These are phyloP conservation scores for Hirschfeldia incana DNA, from an alignment of 345 rosid species.

Conservation along the genomic window DNA sequence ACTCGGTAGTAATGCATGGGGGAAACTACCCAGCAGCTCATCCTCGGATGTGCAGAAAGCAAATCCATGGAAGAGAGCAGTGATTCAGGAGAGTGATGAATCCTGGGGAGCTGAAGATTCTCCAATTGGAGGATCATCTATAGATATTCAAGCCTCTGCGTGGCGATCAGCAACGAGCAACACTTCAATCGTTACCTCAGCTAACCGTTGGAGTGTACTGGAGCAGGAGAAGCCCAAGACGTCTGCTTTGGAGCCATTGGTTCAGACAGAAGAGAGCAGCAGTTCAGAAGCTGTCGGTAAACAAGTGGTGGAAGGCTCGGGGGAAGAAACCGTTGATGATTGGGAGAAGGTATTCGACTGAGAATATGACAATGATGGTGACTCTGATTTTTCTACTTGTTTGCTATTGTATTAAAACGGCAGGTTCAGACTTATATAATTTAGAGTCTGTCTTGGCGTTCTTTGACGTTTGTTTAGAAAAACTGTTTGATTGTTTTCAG, in stretches of 20 bases:
- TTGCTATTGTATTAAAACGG: not conserved
- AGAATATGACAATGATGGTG: not conserved
- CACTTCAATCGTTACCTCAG: constrained; percentile 52
- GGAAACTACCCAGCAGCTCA: constrained; percentile 35
- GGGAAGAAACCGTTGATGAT: constrained; percentile 62
- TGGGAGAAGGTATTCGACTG: constrained; percentile 92
- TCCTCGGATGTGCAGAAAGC: constrained; percentile 43
- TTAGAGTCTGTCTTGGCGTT: not conserved
- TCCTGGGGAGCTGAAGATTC: constrained; percentile 63
- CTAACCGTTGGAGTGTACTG: constrained; percentile 71
- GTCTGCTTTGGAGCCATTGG: constrained; percentile 29
- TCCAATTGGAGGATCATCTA: constrained; percentile 38
- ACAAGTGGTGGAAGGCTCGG: constrained; percentile 37
- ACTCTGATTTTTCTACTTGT: not conserved
- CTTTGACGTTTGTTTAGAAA: not conserved
- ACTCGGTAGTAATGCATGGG: constrained; percentile 58
- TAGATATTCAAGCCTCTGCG: constrained; percentile 44
- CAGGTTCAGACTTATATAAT: not conserved
- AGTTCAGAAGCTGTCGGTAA: constrained; percentile 29
- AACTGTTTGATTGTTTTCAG: not conserved
- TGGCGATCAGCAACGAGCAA: constrained; percentile 52
- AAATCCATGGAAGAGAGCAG: constrained; percentile 90
- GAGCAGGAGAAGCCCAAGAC: constrained; percentile 50
- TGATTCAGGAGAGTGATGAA: constrained; percentile 64
- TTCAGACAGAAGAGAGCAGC: constrained; percentile 39